phyloP scores from a whole-genome alignment of 257 asterid genomes.

The Salvia splendens region DNA sequence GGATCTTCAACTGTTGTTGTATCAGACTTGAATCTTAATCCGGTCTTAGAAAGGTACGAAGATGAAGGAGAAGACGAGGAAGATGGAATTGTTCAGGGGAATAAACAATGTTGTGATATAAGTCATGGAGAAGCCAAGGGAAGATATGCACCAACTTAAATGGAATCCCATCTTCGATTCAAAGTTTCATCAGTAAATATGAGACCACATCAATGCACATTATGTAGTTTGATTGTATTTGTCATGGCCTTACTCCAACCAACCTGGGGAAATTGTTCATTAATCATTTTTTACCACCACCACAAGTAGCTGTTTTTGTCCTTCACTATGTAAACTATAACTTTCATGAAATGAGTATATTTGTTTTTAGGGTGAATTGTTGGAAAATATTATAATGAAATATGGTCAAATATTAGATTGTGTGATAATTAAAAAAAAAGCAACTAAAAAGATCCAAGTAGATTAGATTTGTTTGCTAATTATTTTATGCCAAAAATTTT shows the following conservation, averaged over 20 bases:
- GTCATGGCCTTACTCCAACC: not conserved
- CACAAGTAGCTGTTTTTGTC: not conserved
- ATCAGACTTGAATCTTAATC: not conserved
- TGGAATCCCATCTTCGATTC: not conserved
- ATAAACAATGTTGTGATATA: not conserved
- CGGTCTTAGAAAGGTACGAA: not conserved
- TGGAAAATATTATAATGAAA: too few species aligned
- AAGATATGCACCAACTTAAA: constrained; percentile 1
- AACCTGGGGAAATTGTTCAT: not conserved
- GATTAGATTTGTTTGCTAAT: too few species aligned
- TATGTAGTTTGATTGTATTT: not conserved
- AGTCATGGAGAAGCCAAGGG: not conserved
- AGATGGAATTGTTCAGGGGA: not conserved
- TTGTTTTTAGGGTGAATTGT: too few species aligned
- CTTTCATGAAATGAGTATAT: not conserved
- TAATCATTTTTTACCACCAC: not conserved
- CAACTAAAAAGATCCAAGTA: too few species aligned
- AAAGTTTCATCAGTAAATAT: constrained; percentile 11
- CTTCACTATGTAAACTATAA: not conserved
- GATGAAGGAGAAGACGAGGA: constrained; percentile 5
- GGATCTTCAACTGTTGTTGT: constrained; percentile 20
- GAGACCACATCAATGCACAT: not conserved
- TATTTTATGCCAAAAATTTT: too few species aligned
- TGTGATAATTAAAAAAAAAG: too few species aligned
- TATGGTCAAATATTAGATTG: too few species aligned